A percentile compares a stretch with the other conserved stretches of the same genome.
Conservation (phyloP, 108 stramenopile genomes). For the Skeletonema costatum region DNA sequence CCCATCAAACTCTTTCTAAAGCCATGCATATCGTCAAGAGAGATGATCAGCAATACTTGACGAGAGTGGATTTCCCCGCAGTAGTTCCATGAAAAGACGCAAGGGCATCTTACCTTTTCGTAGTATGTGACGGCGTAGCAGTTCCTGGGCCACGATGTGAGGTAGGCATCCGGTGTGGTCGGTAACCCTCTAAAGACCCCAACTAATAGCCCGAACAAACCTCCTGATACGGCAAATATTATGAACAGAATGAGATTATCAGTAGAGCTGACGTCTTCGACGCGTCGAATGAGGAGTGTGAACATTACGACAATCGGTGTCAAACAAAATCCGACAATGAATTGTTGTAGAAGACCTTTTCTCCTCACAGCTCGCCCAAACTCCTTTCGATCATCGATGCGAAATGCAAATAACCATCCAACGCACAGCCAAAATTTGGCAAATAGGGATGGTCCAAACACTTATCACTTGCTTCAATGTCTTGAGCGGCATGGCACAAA, state of each 20-base stretch:
- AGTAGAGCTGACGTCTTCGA: neutral
- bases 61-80: constrained; percentile 41
- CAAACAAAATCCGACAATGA: constrained; percentile 17
- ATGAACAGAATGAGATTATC: constrained; percentile 2
- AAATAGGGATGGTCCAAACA: constrained; percentile 22
- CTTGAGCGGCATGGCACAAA: constrained; percentile 23
- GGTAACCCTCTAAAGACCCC: constrained; percentile 39
- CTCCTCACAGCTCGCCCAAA: constrained; percentile 32
- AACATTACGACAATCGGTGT: constrained; percentile 6
- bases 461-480: constrained; percentile 30
- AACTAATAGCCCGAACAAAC: constrained; percentile 17
- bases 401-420: constrained; percentile 20
- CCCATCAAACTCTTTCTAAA: constrained; percentile 28
- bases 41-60: constrained; percentile 21
- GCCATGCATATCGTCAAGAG: constrained; percentile 26
- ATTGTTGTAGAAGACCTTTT: constrained; percentile 32
- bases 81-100: constrained; percentile 34
- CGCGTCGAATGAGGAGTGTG: constrained; percentile 18
- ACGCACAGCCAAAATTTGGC: constrained; percentile 13
- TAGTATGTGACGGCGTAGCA: constrained; percentile 31
- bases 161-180: neutral
- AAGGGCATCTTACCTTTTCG: constrained; percentile 31
- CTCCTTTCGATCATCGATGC: constrained; percentile 21
- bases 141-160: constrained; percentile 23
- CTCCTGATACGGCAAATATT: constrained; percentile 20